phyloP scores from a whole-genome alignment of 2,329 filamentous ascomycete species.

The Pseudogymnoascus pannorum region DNA sequence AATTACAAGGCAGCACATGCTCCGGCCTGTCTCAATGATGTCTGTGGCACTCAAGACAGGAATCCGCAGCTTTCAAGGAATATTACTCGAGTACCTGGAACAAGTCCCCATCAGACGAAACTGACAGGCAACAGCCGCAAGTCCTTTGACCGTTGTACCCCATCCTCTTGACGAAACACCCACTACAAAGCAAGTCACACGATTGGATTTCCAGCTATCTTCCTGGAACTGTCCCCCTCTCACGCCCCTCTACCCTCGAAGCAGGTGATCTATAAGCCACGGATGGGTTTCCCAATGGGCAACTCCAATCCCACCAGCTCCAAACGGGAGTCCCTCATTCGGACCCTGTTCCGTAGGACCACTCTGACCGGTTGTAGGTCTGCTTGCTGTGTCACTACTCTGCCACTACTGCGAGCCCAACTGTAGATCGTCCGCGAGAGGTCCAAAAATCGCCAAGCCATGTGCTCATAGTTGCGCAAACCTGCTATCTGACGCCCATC shows the following conservation, averaged over 20 bases:
- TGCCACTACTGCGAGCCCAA: not conserved
- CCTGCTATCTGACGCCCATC: not conserved
- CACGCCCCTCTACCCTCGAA: not conserved
- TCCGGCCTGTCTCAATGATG: not conserved
- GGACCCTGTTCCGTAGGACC: not conserved
- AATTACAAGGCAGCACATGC: not conserved
- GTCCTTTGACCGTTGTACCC: not conserved
- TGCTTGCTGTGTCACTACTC: not conserved
- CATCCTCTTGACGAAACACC: not conserved
- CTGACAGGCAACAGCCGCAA: constrained; percentile 4
- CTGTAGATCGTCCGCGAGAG: not conserved
- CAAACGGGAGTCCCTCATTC: constrained; percentile 1
- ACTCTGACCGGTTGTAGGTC: not conserved
- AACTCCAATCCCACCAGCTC: not conserved
- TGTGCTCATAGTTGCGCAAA: not conserved
- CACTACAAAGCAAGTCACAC: not conserved
- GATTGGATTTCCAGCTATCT: not conserved
- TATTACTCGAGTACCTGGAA: not conserved
- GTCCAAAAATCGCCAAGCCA: not conserved
- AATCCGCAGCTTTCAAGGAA: not conserved
- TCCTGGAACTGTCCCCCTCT: not conserved
- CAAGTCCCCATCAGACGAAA: not conserved
- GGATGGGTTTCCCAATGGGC: not conserved
- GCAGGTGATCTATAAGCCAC: not conserved
- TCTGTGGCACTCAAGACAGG: constrained; percentile 3